Conservation (phyloP, 1,284 basidiomycete species). For the Marasmius fiardii region DNA sequence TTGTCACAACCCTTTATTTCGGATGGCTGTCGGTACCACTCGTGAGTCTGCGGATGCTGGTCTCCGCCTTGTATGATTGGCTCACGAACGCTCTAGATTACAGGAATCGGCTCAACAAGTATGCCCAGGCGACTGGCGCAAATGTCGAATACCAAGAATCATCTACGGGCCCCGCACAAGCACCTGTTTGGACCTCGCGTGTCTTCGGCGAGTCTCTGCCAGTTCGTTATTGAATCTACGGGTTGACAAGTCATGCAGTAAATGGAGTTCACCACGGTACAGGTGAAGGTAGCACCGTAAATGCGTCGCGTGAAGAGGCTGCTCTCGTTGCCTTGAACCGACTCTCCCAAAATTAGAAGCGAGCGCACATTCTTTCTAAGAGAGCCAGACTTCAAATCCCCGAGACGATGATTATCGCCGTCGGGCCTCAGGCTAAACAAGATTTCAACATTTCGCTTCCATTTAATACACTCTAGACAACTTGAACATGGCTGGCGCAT, state of each 20-base stretch:
- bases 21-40: background rate
- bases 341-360: background rate
- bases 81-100: background rate
- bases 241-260: conserved; percentile 9
- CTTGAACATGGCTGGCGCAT: no score
- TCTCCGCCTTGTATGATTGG: background rate
- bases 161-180: background rate
- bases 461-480: no score
- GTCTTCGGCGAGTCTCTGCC: background rate
- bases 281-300: conserved; percentile 11
- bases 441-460: no score
- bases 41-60: background rate
- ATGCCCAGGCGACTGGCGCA: background rate
- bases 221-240: background rate
- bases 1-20: no score
- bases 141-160: background rate
- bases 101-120: background rate
- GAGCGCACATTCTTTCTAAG: no score
- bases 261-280: conserved; percentile 18
- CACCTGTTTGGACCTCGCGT: background rate
- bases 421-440: no score
- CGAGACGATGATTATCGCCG: no score
- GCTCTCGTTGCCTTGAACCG: conserved; percentile 15
- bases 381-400: no score
- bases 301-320: conserved; percentile 20